Percentiles rank a stretch among this genome's conserved stretches.
Conservation (phyloP, 768 basidiomycete genomes). For the Psilocybe cyanescens region DNA sequence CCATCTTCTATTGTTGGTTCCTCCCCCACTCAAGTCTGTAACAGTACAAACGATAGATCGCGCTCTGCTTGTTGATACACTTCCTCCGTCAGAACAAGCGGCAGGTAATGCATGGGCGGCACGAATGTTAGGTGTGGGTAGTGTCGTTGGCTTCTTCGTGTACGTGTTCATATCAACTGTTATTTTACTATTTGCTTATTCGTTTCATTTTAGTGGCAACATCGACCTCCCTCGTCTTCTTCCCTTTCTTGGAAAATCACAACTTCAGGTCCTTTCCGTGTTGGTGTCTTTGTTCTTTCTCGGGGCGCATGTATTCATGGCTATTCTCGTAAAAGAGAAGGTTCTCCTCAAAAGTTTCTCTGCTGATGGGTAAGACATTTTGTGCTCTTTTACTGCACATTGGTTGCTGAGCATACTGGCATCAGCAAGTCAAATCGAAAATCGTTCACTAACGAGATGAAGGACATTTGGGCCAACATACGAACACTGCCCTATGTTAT, state of each 20-base stretch:
- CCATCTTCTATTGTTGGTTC: neutral
- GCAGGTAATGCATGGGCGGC: slow-evolving; percentile 95
- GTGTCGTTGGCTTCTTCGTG: slow-evolving; percentile 89
- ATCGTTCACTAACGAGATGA: slow-evolving; percentile 49
- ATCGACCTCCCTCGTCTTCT: slow-evolving; percentile 71
- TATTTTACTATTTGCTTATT: neutral
- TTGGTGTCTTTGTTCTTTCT: slow-evolving; percentile 74
- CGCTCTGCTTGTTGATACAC: slow-evolving; percentile 84
- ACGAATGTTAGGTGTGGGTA: slow-evolving; percentile 87
- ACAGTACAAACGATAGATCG: slow-evolving; percentile 89
- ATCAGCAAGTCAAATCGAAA: slow-evolving; percentile 30
- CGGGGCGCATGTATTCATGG: slow-evolving; percentile 64
- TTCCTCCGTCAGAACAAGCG: slow-evolving; percentile 77
- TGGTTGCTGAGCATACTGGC: neutral
- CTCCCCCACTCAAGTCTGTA: neutral
- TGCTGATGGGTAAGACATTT: slow-evolving; percentile 19
- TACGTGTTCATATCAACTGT: slow-evolving; percentile 39
- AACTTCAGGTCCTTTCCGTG: slow-evolving; percentile 81
- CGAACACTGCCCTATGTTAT: slow-evolving; percentile 74
- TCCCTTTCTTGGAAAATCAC: slow-evolving; percentile 77
- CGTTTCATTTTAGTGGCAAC: slow-evolving; percentile 62
- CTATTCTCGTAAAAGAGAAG: slow-evolving; percentile 70
- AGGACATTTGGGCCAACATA: slow-evolving; percentile 74
- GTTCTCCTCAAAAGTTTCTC: slow-evolving; percentile 51
- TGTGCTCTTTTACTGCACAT: neutral